These are phyloP conservation scores for Quercus berberidifolia DNA, from an alignment of 306 rosid species.

Conservation along the genomic window DNA sequence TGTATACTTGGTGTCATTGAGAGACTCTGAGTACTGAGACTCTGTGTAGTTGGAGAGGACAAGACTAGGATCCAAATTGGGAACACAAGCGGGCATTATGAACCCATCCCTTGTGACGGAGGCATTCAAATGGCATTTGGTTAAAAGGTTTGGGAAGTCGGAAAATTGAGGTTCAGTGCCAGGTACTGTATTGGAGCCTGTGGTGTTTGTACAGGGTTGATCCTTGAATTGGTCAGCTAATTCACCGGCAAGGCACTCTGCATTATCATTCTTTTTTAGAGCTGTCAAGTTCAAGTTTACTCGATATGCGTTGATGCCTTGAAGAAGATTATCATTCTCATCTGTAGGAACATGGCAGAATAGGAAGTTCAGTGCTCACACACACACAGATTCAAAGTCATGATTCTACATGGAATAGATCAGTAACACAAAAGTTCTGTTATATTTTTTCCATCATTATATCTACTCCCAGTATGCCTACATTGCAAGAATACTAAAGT, in stretches of 20 bases:
- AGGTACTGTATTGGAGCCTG: conserved; percentile 84
- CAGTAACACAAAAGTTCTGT: background rate
- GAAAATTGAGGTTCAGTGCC: conserved; percentile 86
- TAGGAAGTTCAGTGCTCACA: conserved; percentile 12
- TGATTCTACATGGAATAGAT: background rate
- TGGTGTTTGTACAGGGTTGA: conserved; percentile 79
- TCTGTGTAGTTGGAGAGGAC: conserved; percentile 74
- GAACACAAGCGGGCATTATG: conserved; percentile 82
- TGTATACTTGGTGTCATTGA: conserved; percentile 63
- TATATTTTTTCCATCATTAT: background rate
- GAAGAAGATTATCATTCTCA: conserved; percentile 61
- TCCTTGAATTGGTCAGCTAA: conserved; percentile 78
- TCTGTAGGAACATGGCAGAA: conserved; percentile 36
- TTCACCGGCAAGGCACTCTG: conserved; percentile 74
- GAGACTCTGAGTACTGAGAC: conserved; percentile 66
- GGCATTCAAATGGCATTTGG: conserved; percentile 66
- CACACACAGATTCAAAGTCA: background rate
- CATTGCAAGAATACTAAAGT: background rate
- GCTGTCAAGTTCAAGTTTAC: conserved; percentile 51
- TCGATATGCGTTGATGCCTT: conserved; percentile 68
- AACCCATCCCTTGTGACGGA: conserved; percentile 73
- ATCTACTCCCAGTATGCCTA: background rate
- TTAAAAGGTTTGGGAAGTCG: conserved; percentile 57
- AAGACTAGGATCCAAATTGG: conserved; percentile 47
- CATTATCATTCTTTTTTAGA: conserved; percentile 57